Conservation (phyloP, 805 yeast genomes). For the Danielia oregonensis region DNA sequence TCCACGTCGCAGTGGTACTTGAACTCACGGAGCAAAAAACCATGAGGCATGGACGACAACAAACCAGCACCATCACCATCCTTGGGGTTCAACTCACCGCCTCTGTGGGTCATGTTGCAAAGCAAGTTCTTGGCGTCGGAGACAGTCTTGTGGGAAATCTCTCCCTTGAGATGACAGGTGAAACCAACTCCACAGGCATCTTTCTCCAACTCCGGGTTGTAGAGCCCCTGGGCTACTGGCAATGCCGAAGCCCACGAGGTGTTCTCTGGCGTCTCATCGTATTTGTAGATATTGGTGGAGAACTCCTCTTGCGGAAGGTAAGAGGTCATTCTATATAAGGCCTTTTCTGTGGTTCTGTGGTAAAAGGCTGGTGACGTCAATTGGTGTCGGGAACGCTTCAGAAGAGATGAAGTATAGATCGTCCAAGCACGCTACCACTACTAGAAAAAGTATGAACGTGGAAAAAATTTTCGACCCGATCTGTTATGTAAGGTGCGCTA, state of each 20-base stretch:
- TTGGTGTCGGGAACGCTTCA: too few species aligned
- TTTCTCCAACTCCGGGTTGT: constrained; percentile 89
- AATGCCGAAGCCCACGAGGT: constrained; percentile 89
- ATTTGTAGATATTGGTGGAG: constrained; percentile 47
- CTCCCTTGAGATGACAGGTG: constrained; percentile 90
- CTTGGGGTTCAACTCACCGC: constrained; percentile 95
- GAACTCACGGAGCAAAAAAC: constrained; percentile 81
- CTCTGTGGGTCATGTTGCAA: constrained; percentile 98
- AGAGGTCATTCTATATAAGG: too few species aligned
- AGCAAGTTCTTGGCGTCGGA: constrained; percentile 83
- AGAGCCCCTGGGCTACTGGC: constrained; percentile 84
- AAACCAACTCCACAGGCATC: constrained; percentile 99
- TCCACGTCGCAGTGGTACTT: constrained; percentile 60
- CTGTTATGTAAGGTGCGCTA: background rate
- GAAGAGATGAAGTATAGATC: too few species aligned
- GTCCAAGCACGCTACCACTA: too few species aligned
- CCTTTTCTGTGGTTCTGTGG: too few species aligned
- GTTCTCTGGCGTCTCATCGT: constrained; percentile 75
- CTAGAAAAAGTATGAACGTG: too few species aligned
- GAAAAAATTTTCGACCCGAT: background rate
- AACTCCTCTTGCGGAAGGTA: constrained; percentile 40
- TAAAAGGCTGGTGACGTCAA: too few species aligned
- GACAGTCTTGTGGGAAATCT: constrained; percentile 83
- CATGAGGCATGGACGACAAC: constrained; percentile 87
- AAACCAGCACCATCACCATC: constrained; percentile 99